Conservation (phyloP, 2,329 filamentous ascomycete species). For the Diaporthe caulivora region DNA sequence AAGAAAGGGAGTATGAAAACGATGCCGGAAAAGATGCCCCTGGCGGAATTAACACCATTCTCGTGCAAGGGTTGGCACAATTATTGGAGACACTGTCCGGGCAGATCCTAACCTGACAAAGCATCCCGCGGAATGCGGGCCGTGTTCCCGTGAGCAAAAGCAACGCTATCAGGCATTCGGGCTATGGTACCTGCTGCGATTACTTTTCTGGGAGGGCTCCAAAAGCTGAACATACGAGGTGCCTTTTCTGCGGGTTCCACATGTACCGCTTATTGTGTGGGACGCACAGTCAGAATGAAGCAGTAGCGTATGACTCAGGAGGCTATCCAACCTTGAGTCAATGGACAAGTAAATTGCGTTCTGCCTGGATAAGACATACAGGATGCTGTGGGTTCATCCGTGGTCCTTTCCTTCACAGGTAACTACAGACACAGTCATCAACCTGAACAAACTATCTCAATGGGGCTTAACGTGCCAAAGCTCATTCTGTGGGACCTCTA, state of each 20-base stretch:
- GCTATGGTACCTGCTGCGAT: not conserved
- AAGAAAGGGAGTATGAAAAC: slow-evolving; percentile 10
- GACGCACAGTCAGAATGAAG: not conserved
- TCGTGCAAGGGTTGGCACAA: not conserved
- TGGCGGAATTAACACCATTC: not conserved
- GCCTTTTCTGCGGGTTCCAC: not conserved
- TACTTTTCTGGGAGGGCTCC: not conserved
- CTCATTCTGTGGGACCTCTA: no score
- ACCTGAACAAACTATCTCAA: no score
- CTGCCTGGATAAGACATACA: not conserved
- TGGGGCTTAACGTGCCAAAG: no score
- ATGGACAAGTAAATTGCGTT: not conserved
- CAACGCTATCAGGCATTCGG: not conserved
- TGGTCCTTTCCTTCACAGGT: no score
- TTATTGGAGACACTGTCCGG: not conserved
- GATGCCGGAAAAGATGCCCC: not conserved
- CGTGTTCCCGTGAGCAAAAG: not conserved
- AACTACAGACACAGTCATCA: no score
- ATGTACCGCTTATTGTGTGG: not conserved
- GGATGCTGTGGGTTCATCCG: no score
- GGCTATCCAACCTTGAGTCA: not conserved
- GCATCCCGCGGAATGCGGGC: not conserved
- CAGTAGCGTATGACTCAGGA: not conserved
- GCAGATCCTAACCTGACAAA: not conserved
- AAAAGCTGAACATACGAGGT: not conserved